Percentiles rank a stretch among this genome's conserved stretches.
Evolutionary conservation across 164 flowering plant genomes (phyloP).

Genomic region (Chimonanthus praecox): DNA sequence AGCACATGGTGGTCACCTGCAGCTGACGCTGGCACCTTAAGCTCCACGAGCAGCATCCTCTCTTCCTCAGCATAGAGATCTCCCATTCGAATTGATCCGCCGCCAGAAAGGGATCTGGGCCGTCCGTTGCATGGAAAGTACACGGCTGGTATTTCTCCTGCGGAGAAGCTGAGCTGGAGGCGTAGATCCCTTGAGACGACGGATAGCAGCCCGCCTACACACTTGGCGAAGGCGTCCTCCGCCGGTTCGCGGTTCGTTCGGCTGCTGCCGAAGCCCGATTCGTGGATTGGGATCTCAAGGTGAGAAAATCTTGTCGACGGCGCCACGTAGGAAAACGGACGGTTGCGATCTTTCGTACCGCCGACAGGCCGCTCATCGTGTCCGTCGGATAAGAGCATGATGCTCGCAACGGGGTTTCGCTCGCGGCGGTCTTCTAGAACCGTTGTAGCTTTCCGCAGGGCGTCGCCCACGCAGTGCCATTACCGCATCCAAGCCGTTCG

Average conservation of each 20-base stretch:
- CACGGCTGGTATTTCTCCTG: slow-evolving; percentile 66
- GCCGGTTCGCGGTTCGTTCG: slow-evolving; percentile 35
- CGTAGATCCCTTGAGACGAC: slow-evolving; percentile 76
- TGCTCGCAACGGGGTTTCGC: slow-evolving; percentile 79
- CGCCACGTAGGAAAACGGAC: slow-evolving; percentile 1
- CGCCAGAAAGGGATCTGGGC: slow-evolving; percentile 37
- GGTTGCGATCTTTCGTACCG: slow-evolving; percentile 19
- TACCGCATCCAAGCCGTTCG: slow-evolving; percentile 58
- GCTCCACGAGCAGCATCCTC: slow-evolving; percentile 64
- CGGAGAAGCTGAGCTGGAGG: slow-evolving; percentile 46
- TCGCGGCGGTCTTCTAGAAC: slow-evolving; percentile 87
- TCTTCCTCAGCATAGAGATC: slow-evolving; percentile 89
- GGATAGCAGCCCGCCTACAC: slow-evolving; percentile 76
- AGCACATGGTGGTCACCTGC: slow-evolving; percentile 53
- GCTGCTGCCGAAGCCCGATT: slow-evolving; percentile 41
- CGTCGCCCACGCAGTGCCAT: slow-evolving; percentile 68
- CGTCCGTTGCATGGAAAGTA: slow-evolving; percentile 41
- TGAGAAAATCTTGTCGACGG: slow-evolving; percentile 72
- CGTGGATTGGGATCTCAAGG: slow-evolving; percentile 80
- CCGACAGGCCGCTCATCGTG: slow-evolving; percentile 38
- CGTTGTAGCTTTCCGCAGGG: slow-evolving; percentile 65
- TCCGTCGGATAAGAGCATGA: slow-evolving; percentile 84
- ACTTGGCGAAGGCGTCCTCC: slow-evolving; percentile 73
- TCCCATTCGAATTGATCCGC: slow-evolving; percentile 47
- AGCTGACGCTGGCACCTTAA: slow-evolving; percentile 40